Evolutionary conservation across 2,329 filamentous ascomycete genomes (phyloP).

Genomic region (Fusarium avenaceum): DNA sequence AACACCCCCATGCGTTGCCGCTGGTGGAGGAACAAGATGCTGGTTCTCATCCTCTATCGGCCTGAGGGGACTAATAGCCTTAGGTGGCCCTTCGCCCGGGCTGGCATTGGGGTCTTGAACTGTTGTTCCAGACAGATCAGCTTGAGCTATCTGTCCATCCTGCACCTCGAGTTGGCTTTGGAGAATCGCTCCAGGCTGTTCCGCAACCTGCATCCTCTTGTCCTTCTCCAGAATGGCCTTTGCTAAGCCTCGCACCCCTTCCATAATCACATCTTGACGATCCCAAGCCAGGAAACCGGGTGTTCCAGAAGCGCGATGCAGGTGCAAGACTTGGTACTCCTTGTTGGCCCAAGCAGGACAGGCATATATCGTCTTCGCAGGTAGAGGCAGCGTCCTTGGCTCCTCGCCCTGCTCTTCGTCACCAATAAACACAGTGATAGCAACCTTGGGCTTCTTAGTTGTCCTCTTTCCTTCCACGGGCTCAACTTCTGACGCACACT

Average conservation of each 20-base stretch:
- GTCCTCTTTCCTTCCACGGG: slow-evolving; percentile 42
- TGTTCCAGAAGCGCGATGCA: slow-evolving; percentile 56
- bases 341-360: slow-evolving; percentile 65
- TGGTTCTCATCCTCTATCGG: slow-evolving; percentile 21
- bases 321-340: slow-evolving; percentile 60
- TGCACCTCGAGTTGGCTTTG: slow-evolving; percentile 54
- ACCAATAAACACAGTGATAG: slow-evolving; percentile 63
- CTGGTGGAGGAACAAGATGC: slow-evolving; percentile 29
- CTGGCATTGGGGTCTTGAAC: slow-evolving; percentile 39
- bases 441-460: slow-evolving; percentile 56
- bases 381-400: slow-evolving; percentile 42
- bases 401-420: slow-evolving; percentile 45
- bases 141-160: slow-evolving; percentile 34
- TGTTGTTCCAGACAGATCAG: slow-evolving; percentile 49
- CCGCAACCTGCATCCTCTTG: slow-evolving; percentile 52
- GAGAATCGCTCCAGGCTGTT: slow-evolving; percentile 48
- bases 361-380: slow-evolving; percentile 53
- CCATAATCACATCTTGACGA: slow-evolving; percentile 60
- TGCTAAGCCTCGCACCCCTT: slow-evolving; percentile 59
- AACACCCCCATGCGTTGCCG: slow-evolving; percentile 15
- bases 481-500: slow-evolving; percentile 57
- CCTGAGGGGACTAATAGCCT: slow-evolving; percentile 24
- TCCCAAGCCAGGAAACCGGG: slow-evolving; percentile 65
- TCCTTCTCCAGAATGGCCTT: slow-evolving; percentile 57
- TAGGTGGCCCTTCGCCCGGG: slow-evolving; percentile 10